Evolutionary conservation across 2,329 filamentous ascomycete genomes (phyloP), one percentile per base, ranked within the genome.

Genomic region (Talaromyces sp.): DNA sequence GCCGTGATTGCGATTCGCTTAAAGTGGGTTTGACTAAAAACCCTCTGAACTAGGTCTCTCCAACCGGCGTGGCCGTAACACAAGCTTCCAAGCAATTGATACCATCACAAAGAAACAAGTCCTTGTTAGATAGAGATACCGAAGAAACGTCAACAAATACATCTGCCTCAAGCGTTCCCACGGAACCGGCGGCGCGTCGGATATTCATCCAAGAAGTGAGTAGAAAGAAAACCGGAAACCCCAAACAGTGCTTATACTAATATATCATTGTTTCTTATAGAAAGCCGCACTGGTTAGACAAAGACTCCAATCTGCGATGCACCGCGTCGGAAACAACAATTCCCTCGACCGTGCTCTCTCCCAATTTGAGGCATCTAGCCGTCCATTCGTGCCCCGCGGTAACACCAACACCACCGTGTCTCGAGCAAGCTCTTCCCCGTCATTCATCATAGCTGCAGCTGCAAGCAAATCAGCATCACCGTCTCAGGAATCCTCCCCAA

Each of bases 161-260:
- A 18, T 23, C 64, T 23, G 59, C 68, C 47, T 65, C 62, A 34
- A 62, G 62, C 18, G 62, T 76, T 14, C 74, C 73, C 14, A 69
- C 69, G 40, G 74, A 78, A 42, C 72, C 75, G 28, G 64, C 70
- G 40, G 70, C 73, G 34, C 72, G 76, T 40, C 76, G 74, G 63
- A 56, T 69, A 40, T 78, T 78, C 61, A 77, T 78, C 55, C 71
- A 78, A 69, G 65, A 78, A 65, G 76, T 78, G 61, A 69, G 68
- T 4, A 42, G 6, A 56, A 10, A 31, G 6, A 31, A 53, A 14
- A 30, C 16, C 12, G n/a, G 10, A 31, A 30, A 31, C 10, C 7
- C 10, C 50, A 31, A 23, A 9, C 23, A 23, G 23, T 16, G 5
- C 28, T 31, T 9, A 9, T 31, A 53, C 50, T 47, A 47, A 47